Evolutionary conservation across 768 basidiomycete species (phyloP).

Genomic region (Piloderma croceum): DNA sequence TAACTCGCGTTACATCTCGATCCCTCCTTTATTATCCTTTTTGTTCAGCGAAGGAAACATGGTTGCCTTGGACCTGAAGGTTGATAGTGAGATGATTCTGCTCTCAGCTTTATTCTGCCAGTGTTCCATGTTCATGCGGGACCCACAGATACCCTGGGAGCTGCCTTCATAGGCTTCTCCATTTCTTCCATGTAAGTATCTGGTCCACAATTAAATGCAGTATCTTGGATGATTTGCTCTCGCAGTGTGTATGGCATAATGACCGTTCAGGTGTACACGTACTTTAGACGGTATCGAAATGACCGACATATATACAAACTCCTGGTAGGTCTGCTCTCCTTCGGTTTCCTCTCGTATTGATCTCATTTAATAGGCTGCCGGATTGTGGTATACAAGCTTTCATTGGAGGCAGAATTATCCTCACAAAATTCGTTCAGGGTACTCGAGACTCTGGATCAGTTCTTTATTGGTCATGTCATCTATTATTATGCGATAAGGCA

Average conservation of each 20-base stretch:
- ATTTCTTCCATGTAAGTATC: constrained; percentile 28
- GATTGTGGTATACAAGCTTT: too few species aligned
- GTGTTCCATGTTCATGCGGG: too few species aligned
- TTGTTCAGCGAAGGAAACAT: too few species aligned
- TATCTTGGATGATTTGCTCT: constrained; percentile 31
- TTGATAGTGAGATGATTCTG: too few species aligned
- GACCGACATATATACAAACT: constrained; percentile 34
- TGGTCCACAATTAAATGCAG: constrained; percentile 18
- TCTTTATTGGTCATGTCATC: constrained; percentile 44
- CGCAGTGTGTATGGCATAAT: too few species aligned
- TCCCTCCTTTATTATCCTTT: too few species aligned
- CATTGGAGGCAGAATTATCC: too few species aligned
- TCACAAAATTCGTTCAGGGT: constrained; percentile 25
- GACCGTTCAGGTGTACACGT: constrained; percentile 29
- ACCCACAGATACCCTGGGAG: constrained; percentile 37
- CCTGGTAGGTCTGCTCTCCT: constrained; percentile 24
- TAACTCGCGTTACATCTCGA: too few species aligned
- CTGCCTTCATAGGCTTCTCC: constrained; percentile 33
- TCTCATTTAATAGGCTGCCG: too few species aligned
- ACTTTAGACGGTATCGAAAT: constrained; percentile 32
- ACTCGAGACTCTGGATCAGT: constrained; percentile 44
- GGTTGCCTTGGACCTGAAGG: too few species aligned
- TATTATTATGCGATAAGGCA: constrained; percentile 55
- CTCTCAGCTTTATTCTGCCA: too few species aligned
- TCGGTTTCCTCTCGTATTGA: too few species aligned